Conservation (phyloP, 2,329 filamentous ascomycete genomes). For the Helotiales sp. region DNA sequence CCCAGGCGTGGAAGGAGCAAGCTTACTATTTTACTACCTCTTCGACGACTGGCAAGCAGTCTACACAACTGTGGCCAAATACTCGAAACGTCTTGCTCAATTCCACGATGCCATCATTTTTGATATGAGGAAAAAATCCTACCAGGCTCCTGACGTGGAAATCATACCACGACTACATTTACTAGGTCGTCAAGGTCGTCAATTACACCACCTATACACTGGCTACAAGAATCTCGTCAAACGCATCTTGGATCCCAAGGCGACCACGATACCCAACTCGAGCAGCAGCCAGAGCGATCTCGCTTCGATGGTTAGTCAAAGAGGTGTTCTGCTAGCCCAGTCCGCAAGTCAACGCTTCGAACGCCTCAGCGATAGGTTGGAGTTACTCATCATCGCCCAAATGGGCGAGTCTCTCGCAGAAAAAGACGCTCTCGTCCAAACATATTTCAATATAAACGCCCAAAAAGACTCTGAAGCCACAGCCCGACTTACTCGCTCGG, state of each 20-base stretch:
- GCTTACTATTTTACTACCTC: constrained; percentile 64
- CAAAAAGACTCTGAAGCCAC: constrained; percentile 74
- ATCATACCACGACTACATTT: constrained; percentile 59
- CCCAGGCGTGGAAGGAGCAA: constrained; percentile 50
- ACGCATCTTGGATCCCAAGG: constrained; percentile 47
- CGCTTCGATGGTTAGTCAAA: not conserved
- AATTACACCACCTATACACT: constrained; percentile 60
- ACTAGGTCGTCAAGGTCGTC: constrained; percentile 60
- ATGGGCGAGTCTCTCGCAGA: constrained; percentile 65
- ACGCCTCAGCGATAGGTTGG: constrained; percentile 57
- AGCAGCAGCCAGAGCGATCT: not conserved
- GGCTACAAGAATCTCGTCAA: constrained; percentile 60
- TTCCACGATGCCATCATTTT: constrained; percentile 37
- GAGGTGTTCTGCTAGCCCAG: constrained; percentile 37
- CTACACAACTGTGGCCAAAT: constrained; percentile 52
- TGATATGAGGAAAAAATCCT: constrained; percentile 36
- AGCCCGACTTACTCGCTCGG: constrained; percentile 69
- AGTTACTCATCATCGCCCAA: constrained; percentile 60
- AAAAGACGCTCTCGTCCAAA: constrained; percentile 67
- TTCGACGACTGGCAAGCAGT: constrained; percentile 67
- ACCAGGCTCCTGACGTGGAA: constrained; percentile 44
- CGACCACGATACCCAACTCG: not conserved
- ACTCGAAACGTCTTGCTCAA: constrained; percentile 47
- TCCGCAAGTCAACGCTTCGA: constrained; percentile 59
- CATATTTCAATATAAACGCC: constrained; percentile 77